Conservation (phyloP, 164 flowering plant species). For the Sextonia rubra region DNA sequence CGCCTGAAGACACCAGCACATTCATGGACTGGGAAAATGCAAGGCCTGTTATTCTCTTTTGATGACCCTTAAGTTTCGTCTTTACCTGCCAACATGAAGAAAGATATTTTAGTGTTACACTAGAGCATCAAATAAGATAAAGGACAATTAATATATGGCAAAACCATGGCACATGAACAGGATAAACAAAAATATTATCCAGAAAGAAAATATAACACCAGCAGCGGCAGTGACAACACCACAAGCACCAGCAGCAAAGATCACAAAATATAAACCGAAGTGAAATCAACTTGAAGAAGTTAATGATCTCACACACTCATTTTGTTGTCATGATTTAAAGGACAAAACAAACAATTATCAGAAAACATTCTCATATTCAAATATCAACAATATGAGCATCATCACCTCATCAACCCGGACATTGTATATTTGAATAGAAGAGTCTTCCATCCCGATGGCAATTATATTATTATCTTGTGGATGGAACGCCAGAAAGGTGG, state of each 20-base stretch:
- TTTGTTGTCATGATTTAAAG: neutral
- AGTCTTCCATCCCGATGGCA: constrained; percentile 78
- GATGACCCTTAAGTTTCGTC: constrained; percentile 66
- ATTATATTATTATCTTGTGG: constrained; percentile 78
- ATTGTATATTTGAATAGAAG: constrained; percentile 67
- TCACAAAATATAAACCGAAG: neutral
- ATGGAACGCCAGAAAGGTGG: constrained; percentile 69
- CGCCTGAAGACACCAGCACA: constrained; percentile 66
- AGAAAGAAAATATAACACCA: neutral
- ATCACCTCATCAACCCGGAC: constrained; percentile 66
- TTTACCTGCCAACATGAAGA: constrained; percentile 40
- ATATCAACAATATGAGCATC: too few relatives aligned
- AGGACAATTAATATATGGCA: neutral
- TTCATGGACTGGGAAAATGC: constrained; percentile 61
- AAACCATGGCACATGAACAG: neutral
- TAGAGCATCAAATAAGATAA: neutral
- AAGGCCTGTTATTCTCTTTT: constrained; percentile 62
- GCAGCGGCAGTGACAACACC: neutral
- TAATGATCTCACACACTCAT: neutral
- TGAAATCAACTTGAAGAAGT: neutral
- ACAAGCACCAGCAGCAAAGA: neutral
- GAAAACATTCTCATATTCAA: neutral
- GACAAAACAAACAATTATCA: neutral
- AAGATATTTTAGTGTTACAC: neutral
- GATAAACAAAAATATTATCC: neutral